These are phyloP conservation scores for Porogramme epimiltina DNA, from an alignment of 1,284 basidiomycete species.

Conservation along the genomic window DNA sequence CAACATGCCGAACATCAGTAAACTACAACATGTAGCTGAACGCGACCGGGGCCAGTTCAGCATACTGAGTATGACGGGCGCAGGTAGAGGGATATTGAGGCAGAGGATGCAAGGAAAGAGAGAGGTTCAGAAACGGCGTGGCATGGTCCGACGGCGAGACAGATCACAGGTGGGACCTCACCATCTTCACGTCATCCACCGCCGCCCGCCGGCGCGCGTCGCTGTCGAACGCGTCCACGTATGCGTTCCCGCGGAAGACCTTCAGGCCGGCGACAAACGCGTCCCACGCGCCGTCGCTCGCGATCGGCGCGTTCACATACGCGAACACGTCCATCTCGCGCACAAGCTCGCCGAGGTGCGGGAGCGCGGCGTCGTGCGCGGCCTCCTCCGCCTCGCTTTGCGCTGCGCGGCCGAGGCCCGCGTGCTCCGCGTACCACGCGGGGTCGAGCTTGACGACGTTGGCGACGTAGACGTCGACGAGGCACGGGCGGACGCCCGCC, in stretches of 20 bases:
- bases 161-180: constrained; percentile 26
- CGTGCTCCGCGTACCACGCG: constrained; percentile 43
- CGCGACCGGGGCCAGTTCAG: constrained; percentile 11
- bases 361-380: constrained; percentile 33
- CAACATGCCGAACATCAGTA: not conserved
- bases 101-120: not conserved
- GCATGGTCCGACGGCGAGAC: not conserved
- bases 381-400: constrained; percentile 28
- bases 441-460: constrained; percentile 36
- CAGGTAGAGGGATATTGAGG: not conserved
- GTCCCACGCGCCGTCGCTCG: constrained; percentile 37
- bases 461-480: constrained; percentile 38
- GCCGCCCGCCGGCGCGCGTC: constrained; percentile 8
- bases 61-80: not conserved
- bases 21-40: constrained; percentile 14
- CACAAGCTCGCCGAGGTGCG: constrained; percentile 32
- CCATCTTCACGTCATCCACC: constrained; percentile 16
- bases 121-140: not conserved
- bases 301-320: constrained; percentile 39
- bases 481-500: constrained; percentile 26
- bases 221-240: constrained; percentile 13
- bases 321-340: constrained; percentile 33
- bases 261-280: constrained; percentile 28
- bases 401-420: constrained; percentile 24
- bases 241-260: constrained; percentile 24